Conservation (phyloP, 768 basidiomycete species). For the Trametes villosa region DNA sequence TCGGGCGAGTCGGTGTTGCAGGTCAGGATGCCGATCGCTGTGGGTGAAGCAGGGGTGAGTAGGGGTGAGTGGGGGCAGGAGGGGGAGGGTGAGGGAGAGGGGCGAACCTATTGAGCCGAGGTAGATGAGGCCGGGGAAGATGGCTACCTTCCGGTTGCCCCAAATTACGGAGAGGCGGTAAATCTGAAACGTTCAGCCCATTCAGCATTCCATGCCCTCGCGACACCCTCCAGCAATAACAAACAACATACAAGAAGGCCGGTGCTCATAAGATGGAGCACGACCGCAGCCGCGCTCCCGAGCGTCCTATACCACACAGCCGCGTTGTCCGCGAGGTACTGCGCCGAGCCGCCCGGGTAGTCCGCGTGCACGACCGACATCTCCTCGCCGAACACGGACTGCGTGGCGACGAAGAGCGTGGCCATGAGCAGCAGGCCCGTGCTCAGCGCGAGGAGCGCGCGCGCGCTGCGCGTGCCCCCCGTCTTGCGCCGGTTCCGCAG, state of each 20-base stretch:
- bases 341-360: conserved; percentile 40
- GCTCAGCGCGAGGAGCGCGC: conserved; percentile 27
- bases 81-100: background rate
- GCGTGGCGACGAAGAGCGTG: conserved; percentile 36
- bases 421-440: conserved; percentile 35
- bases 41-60: no score
- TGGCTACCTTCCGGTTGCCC: conserved; percentile 1
- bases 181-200: conserved; percentile 10
- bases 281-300: conserved; percentile 1
- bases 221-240: background rate
- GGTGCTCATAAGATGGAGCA: conserved; percentile 38
- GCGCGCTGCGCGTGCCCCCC: conserved; percentile 8
- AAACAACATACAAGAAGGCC: conserved; percentile 39
- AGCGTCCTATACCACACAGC: conserved; percentile 15
- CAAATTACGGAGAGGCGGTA: conserved; percentile 17
- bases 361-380: conserved; percentile 40
- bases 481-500: conserved; percentile 7
- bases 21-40: conserved; percentile 47
- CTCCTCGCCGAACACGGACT: conserved; percentile 36
- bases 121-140: conserved; percentile 12
- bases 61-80: background rate
- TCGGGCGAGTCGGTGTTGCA: conserved; percentile 43
- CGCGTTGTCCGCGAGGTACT: conserved; percentile 34
- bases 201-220: background rate
- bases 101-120: conserved; percentile 8